Percentiles rank a stretch among this genome's conserved stretches.
phyloP scores from a whole-genome alignment of 1,284 basidiomycete genomes.

The Singerocomus inundabilis region DNA sequence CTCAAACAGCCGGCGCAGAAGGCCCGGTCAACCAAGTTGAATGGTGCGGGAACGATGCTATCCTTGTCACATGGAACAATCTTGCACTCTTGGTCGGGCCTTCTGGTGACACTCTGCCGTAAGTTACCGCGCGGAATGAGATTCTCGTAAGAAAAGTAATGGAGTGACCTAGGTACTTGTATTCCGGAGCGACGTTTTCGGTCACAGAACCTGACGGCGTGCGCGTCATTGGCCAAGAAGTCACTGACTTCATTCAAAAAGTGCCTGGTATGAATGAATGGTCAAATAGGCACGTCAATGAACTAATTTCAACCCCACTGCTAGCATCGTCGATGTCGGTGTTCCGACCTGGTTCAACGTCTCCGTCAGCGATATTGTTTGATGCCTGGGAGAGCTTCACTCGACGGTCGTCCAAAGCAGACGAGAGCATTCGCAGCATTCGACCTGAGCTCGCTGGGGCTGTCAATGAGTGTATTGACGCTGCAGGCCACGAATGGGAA shows the following conservation, averaged over 20 bases:
- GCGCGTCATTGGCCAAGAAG: slow-evolving; percentile 75
- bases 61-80: slow-evolving; percentile 84
- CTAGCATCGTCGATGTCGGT: slow-evolving; percentile 76
- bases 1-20: slow-evolving; percentile 50
- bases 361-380: slow-evolving; percentile 88
- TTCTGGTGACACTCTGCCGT: slow-evolving; percentile 86
- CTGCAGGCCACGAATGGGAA: slow-evolving; percentile 92
- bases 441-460: slow-evolving; percentile 83
- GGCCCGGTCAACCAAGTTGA: slow-evolving; percentile 69
- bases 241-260: slow-evolving; percentile 91
- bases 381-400: slow-evolving; percentile 92
- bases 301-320: slow-evolving; percentile 1
- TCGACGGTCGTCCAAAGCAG: slow-evolving; percentile 82
- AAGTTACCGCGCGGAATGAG: slow-evolving; percentile 30
- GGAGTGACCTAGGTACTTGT: slow-evolving; percentile 69
- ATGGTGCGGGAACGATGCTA: slow-evolving; percentile 97
- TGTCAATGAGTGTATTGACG: slow-evolving; percentile 91
- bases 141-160: slow-evolving; percentile 43
- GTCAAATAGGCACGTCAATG: background rate
- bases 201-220: slow-evolving; percentile 88
- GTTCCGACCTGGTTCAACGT: slow-evolving; percentile 90
- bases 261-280: slow-evolving; percentile 68
- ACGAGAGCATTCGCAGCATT: slow-evolving; percentile 90
- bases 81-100: slow-evolving; percentile 87
- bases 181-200: slow-evolving; percentile 74